Base-by-base conservation (phyloP, 2,329 filamentous ascomycete genomes). In the Albophoma yamanashiensis region DNA sequence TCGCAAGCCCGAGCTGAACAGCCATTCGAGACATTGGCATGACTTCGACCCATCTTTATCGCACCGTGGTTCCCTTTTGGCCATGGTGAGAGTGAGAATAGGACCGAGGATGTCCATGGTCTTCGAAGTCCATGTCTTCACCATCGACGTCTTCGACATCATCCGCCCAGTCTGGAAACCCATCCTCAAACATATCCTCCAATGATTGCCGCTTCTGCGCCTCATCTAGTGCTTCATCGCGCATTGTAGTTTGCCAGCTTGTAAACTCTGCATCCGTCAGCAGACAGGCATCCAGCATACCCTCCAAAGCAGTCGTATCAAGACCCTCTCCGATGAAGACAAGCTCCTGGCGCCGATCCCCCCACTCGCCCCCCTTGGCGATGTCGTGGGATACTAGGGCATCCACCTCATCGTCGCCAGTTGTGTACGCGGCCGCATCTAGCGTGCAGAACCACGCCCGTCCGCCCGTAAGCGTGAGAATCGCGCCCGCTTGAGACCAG, bases 291-390 rank as follows among this genome's bases (percentile, higher is more conserved):
- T 91, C 83, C 4, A 91, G 69, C 40, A 79, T 69, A 5, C 70
- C 71, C 31, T 78, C 80, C 20, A 91, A 73, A 0, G 74, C 77
- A 6, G 69, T 67, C 1, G 76, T 67, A 57, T 89, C 78, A 17
- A 91, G 75, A 6, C 78, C 78, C 70, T 89, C 86, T 0, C 88
- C 88, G 60, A 91, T 90, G 62, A 91, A 88, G 3, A 91, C 88
- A 8, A 91, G 69, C 69, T 91, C 88, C 68, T 91, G 87, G 2
- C 87, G 77, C 1, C 87, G 78, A 64, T 91, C 88, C 0, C 86
- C 87, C 85, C 86, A 90, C 61, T 83, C 78, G 0, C 82, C 82
- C 6, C 80, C 80, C 34, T 80, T 78, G 8, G 74, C 67, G 27
- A 83, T 77, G 64, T 83, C 80, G 59, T 80, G 76, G 50, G 72